Percentiles rank a stretch among this genome's conserved stretches.
phyloP scores from a whole-genome alignment of 305 asterid species.

The Fraxinus baroniana region DNA sequence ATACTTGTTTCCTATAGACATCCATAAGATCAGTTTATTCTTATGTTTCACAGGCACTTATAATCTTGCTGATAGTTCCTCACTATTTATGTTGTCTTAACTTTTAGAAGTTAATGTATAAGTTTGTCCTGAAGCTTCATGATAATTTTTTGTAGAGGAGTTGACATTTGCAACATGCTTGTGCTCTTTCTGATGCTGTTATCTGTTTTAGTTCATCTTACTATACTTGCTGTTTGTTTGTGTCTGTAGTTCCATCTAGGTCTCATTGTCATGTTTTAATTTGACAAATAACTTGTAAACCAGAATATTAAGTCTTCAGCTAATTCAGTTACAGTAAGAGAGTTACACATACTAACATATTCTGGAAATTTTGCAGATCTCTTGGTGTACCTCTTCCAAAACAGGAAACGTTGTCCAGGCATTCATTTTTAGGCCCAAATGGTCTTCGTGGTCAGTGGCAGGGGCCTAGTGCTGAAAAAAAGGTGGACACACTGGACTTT shows the following conservation, averaged over 20 bases:
- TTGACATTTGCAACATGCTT: conserved; percentile 12
- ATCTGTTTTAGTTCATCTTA: conserved; percentile 20
- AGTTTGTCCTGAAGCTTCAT: background rate
- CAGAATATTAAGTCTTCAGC: conserved; percentile 17
- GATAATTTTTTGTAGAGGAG: conserved; percentile 12
- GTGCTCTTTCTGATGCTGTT: conserved; percentile 6
- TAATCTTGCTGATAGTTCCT: conserved; percentile 19
- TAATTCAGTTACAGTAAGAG: conserved; percentile 2
- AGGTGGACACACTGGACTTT: conserved; percentile 41
- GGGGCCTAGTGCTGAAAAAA: conserved; percentile 64
- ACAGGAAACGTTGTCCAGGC: conserved; percentile 91
- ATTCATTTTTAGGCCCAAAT: conserved; percentile 82
- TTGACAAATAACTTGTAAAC: background rate
- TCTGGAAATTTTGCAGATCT: conserved; percentile 55
- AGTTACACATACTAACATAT: conserved; percentile 18
- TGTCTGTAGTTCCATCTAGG: conserved; percentile 14
- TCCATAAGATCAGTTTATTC: background rate
- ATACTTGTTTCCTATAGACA: background rate
- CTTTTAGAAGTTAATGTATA: background rate
- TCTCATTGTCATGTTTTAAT: conserved; percentile 19
- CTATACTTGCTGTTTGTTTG: conserved; percentile 6
- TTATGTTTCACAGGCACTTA: conserved; percentile 9
- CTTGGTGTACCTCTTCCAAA: conserved; percentile 78
- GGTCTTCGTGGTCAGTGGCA: conserved; percentile 83
- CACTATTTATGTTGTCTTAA: background rate